Percentiles rank a stretch among this genome's conserved stretches.
phyloP scores from a whole-genome alignment of 108 stramenopile species.

The Pinguiococcus pyrenoidosus region DNA sequence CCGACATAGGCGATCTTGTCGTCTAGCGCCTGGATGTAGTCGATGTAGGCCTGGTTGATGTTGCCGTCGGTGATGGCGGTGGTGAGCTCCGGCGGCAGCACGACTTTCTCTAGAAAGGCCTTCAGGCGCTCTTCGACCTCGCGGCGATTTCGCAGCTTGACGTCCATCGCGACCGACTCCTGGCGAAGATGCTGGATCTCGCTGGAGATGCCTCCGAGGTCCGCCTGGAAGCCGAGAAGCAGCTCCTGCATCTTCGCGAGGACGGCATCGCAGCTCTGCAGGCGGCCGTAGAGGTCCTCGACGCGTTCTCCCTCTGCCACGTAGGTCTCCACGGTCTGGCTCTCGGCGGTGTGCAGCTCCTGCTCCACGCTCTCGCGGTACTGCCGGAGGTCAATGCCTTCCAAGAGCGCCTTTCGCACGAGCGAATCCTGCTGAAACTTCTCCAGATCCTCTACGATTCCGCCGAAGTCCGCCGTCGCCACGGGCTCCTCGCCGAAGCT shows the following conservation, averaged over 20 bases:
- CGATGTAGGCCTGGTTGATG: conserved; percentile 68
- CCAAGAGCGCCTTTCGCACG: conserved; percentile 30
- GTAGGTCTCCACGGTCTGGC: conserved; percentile 1
- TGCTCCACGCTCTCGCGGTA: conserved; percentile 33
- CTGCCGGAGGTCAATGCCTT: conserved; percentile 37
- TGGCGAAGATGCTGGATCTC: conserved; percentile 92
- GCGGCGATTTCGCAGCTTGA: conserved; percentile 72
- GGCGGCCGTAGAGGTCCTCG: conserved; percentile 49
- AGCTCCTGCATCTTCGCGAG: conserved; percentile 86
- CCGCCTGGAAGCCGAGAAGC: conserved; percentile 93
- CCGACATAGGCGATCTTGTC: conserved; percentile 59
- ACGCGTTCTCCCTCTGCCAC: conserved; percentile 42
- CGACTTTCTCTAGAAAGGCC: conserved; percentile 71
- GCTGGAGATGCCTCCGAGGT: conserved; percentile 82
- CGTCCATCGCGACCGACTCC: conserved; percentile 61
- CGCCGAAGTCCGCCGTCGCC: conserved; percentile 35
- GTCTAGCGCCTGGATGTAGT: conserved; percentile 71
- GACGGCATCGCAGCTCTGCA: conserved; percentile 79
- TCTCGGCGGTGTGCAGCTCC: conserved; percentile 16
- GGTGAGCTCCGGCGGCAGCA: conserved; percentile 68
- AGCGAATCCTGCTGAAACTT: conserved; percentile 44
- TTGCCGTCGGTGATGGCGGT: conserved; percentile 68
- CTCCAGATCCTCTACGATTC: conserved; percentile 44
- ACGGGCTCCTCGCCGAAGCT: too few species aligned
- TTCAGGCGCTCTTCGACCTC: conserved; percentile 71